Conservation (phyloP, 2,329 filamentous ascomycete species). For the Ceratocystis papillata region DNA sequence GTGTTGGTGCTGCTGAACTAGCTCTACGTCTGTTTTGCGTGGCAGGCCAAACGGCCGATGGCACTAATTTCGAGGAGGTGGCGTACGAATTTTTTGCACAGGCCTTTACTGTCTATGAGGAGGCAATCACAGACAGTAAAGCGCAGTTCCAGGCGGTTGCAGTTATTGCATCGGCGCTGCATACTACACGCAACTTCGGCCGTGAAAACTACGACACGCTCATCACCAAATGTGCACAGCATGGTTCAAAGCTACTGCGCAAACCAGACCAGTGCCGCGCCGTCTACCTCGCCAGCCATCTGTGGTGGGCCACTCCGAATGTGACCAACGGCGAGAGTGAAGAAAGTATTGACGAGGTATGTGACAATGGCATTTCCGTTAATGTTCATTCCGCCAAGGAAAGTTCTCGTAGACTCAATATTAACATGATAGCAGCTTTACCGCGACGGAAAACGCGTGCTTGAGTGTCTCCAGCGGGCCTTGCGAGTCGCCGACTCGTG, state of each 20-base stretch:
- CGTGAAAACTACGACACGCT: constrained; percentile 98
- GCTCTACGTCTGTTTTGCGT: constrained; percentile 80
- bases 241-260: constrained; percentile 91
- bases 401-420: neutral
- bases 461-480: constrained; percentile 91
- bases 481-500: constrained; percentile 94
- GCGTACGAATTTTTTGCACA: constrained; percentile 98
- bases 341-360: constrained; percentile 52
- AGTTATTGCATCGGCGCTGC: constrained; percentile 78
- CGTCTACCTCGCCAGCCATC: constrained; percentile 88
- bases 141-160: constrained; percentile 97
- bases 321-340: constrained; percentile 68
- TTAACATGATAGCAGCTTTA: constrained; percentile 56
- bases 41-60: constrained; percentile 85
- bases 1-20: constrained; percentile 69
- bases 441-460: constrained; percentile 89
- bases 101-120: constrained; percentile 95
- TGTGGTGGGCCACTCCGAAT: constrained; percentile 95
- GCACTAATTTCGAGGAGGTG: constrained; percentile 86
- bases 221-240: constrained; percentile 93
- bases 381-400: no score
- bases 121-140: constrained; percentile 87
- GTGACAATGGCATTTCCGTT: constrained; percentile 29
- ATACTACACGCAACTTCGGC: constrained; percentile 79
- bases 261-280: constrained; percentile 97